Conservation (phyloP, 2,329 filamentous ascomycete genomes). For the Colletotrichum spaethianum region DNA sequence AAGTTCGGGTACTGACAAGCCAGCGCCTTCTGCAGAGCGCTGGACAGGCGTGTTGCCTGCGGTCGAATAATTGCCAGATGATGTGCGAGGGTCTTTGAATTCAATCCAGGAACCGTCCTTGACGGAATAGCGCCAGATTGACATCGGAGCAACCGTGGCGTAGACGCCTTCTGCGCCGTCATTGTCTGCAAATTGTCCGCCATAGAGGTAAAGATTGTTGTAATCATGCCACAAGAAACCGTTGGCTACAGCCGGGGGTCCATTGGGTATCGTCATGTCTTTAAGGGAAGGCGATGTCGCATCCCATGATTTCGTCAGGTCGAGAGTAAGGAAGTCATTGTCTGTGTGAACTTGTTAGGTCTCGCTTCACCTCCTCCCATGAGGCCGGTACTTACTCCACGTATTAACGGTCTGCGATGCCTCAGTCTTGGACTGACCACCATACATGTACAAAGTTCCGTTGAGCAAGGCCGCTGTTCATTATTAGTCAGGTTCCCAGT, state of each 20-base stretch:
- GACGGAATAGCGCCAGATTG: constrained; percentile 81
- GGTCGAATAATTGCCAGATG: constrained; percentile 74
- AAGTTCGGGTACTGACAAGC: constrained; percentile 77
- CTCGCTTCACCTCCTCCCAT: rapidly evolving
- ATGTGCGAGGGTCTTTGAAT: constrained; percentile 72
- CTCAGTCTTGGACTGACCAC: constrained; percentile 74
- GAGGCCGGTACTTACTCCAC: constrained; percentile 71
- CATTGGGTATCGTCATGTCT: constrained; percentile 75
- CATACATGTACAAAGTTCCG: constrained; percentile 83
- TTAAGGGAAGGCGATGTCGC: constrained; percentile 73
- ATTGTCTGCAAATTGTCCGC: constrained; percentile 79
- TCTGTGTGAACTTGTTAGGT: constrained; percentile 56
- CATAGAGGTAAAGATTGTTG: constrained; percentile 79
- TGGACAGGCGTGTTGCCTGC: constrained; percentile 71
- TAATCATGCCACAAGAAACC: constrained; percentile 85
- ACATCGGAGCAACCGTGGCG: constrained; percentile 69
- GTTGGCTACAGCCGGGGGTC: constrained; percentile 78
- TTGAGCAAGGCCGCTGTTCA: constrained; percentile 75
- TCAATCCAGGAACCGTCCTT: constrained; percentile 72
- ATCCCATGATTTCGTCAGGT: constrained; percentile 81
- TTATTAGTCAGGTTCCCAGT: not conserved
- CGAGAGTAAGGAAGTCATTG: constrained; percentile 80
- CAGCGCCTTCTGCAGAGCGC: constrained; percentile 81
- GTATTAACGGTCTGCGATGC: constrained; percentile 72
- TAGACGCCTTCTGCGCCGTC: constrained; percentile 54